Percentiles rank a stretch among this genome's conserved stretches.
phyloP scores from a whole-genome alignment of 2,329 filamentous ascomycete genomes.

The Colletotrichum shisoi region DNA sequence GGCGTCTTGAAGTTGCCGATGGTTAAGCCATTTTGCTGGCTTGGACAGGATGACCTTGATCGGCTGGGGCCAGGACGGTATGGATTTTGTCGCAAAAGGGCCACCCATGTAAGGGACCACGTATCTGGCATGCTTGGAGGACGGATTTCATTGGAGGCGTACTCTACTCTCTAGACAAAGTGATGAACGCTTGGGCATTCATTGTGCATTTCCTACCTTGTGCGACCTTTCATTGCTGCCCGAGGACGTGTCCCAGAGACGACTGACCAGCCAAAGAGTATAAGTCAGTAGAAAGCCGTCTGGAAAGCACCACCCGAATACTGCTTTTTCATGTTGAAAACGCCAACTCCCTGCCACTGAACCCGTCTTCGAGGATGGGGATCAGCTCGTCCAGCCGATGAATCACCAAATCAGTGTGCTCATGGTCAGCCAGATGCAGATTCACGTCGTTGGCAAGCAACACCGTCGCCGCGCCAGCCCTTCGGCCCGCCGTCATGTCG shows the following conservation, averaged over 20 bases:
- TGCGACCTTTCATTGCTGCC: conserved; percentile 1
- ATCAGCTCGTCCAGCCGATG: conserved; percentile 77
- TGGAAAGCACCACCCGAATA: no score
- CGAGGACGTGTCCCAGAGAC: not conserved
- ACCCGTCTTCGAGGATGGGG: conserved; percentile 73
- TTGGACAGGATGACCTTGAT: conserved; percentile 32
- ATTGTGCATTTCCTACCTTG: not conserved
- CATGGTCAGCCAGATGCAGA: conserved; percentile 70
- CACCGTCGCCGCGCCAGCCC: conserved; percentile 89
- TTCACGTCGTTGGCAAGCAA: conserved; percentile 87
- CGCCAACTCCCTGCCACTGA: conserved; percentile 57
- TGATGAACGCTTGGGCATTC: conserved; percentile 32
- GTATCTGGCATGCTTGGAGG: conserved; percentile 34
- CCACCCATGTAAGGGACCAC: conserved; percentile 13
- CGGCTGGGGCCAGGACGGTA: conserved; percentile 9
- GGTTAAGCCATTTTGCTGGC: conserved; percentile 18
- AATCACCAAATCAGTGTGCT: conserved; percentile 80
- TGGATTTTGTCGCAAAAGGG: conserved; percentile 20
- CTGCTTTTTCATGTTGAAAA: not conserved
- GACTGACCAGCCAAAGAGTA: not conserved
- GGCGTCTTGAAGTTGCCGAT: not conserved
- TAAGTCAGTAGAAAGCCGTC: not conserved
- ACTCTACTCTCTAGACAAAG: conserved; percentile 35
- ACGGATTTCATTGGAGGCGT: conserved; percentile 36
- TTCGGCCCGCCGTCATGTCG: conserved; percentile 87